phyloP scores from a whole-genome alignment of 1,139 yeast species.

The Nakaseomyces uthaithaninus region DNA sequence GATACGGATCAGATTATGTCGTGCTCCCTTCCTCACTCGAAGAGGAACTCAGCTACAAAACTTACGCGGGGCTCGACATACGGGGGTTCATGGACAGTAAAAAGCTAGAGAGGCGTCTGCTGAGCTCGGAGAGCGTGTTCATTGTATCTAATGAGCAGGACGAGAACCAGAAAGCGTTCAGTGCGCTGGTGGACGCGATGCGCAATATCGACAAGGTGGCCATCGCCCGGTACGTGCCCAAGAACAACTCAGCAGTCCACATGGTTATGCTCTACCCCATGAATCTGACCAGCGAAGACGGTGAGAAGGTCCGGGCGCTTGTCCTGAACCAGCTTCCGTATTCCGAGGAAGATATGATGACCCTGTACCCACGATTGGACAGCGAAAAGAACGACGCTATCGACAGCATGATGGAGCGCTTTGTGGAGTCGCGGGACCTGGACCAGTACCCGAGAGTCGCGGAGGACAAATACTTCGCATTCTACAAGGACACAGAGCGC shows the following conservation, averaged over 20 bases:
- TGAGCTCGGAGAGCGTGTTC: slow-evolving; percentile 51
- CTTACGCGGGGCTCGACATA: slow-evolving; percentile 50
- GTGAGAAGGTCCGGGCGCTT: slow-evolving; percentile 25
- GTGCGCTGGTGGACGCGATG: slow-evolving; percentile 50
- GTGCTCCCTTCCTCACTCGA: slow-evolving; percentile 42
- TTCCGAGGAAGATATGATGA: slow-evolving; percentile 65
- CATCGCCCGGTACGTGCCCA: slow-evolving; percentile 54
- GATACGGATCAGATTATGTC: slow-evolving; percentile 59
- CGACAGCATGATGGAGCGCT: slow-evolving; percentile 23
- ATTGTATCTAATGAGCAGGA: slow-evolving; percentile 40
- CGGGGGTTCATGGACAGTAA: slow-evolving; percentile 47
- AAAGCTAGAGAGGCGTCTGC: slow-evolving; percentile 49
- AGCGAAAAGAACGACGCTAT: slow-evolving; percentile 21
- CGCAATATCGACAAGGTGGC: slow-evolving; percentile 43
- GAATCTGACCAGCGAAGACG: slow-evolving; percentile 23
- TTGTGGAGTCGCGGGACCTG: slow-evolving; percentile 23
- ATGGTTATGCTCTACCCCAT: slow-evolving; percentile 54
- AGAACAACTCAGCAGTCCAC: slow-evolving; percentile 41
- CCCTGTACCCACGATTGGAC: slow-evolving; percentile 45
- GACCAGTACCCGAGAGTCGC: slow-evolving; percentile 13
- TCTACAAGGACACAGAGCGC: slow-evolving; percentile 9
- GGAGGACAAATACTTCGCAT: slow-evolving; percentile 14
- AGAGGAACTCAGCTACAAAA: slow-evolving; percentile 35
- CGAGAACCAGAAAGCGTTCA: slow-evolving; percentile 41
- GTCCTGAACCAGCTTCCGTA: slow-evolving; percentile 54